Evolutionary conservation across 306 rosid genomes (phyloP).

Genomic region (Castanea mollissima): DNA sequence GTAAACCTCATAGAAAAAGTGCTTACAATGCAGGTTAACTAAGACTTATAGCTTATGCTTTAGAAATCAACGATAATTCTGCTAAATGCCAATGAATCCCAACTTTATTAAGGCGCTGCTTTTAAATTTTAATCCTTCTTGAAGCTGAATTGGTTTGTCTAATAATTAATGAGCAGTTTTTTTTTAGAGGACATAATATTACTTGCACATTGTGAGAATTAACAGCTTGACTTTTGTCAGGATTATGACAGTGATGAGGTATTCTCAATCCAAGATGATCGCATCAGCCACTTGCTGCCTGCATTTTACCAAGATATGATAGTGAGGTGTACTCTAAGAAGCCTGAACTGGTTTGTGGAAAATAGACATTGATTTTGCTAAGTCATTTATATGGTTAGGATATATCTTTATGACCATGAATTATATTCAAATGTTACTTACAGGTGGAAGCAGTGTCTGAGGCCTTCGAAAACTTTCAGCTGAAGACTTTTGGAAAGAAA

Average conservation of each 20-base stretch:
- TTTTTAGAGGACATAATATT: neutral
- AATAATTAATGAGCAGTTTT: neutral
- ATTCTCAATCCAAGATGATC: slow-evolving; percentile 51
- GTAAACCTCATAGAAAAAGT: neutral
- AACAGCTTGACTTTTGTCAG: slow-evolving; percentile 37
- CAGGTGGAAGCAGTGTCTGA: slow-evolving; percentile 79
- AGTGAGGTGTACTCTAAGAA: slow-evolving; percentile 86
- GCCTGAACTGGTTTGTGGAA: slow-evolving; percentile 70
- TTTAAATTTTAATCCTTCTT: neutral
- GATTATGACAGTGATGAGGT: slow-evolving; percentile 63
- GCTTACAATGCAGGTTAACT: neutral
- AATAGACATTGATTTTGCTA: neutral
- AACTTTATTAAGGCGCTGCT: neutral
- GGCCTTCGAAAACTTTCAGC: slow-evolving; percentile 81
- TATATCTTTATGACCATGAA: neutral
- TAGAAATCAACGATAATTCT: too few species aligned
- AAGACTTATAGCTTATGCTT: neutral
- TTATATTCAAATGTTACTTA: slow-evolving; percentile 6
- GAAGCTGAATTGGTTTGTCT: neutral
- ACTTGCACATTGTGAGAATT: slow-evolving; percentile 16
- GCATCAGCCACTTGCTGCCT: slow-evolving; percentile 83
- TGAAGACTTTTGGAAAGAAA: slow-evolving; percentile 58
- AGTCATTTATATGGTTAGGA: neutral
- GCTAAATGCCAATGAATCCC: neutral
- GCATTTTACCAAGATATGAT: slow-evolving; percentile 63